A percentile compares a stretch with the other conserved stretches of the same genome.
Evolutionary conservation across 768 basidiomycete species (phyloP).

Genomic region (Rhodotorula taiwanensis): DNA sequence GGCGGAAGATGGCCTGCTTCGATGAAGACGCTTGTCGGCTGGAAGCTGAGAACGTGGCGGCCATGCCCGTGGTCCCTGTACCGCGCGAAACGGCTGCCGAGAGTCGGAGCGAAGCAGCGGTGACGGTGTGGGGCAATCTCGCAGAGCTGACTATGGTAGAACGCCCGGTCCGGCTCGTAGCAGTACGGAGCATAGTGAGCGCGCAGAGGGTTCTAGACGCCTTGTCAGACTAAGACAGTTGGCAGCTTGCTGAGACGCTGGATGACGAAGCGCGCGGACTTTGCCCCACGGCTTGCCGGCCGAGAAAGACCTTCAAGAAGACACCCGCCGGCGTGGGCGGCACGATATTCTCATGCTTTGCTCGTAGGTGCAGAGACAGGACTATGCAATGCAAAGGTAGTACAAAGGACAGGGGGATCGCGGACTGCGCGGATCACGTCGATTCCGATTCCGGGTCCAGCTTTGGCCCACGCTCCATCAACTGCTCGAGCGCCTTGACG

Average conservation of each 20-base stretch:
- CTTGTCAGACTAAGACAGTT: too few relatives aligned
- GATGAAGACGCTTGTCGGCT: neutral
- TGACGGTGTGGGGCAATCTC: neutral
- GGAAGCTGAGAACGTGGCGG: neutral
- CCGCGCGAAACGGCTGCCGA: neutral
- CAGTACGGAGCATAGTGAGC: constrained; percentile 8
- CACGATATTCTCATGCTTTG: too few relatives aligned
- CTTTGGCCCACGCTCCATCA: constrained; percentile 30
- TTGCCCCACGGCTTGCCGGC: neutral
- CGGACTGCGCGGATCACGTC: too few relatives aligned
- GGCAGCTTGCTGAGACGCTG: too few relatives aligned
- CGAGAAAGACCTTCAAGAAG: too few relatives aligned
- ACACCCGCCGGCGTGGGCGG: neutral
- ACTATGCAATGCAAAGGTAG: neutral
- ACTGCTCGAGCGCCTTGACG: constrained; percentile 57
- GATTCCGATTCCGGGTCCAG: neutral
- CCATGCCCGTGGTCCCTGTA: neutral
- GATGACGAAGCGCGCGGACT: too few relatives aligned
- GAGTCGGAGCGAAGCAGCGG: neutral
- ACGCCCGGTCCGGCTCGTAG: neutral
- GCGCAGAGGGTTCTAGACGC: too few relatives aligned
- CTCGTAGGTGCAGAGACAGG: too few relatives aligned
- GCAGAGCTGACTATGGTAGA: neutral
- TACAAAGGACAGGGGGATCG: neutral
- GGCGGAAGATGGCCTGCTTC: constrained; percentile 30